These are phyloP conservation scores for Cyclocybe cylindracea DNA, from an alignment of 768 basidiomycete species.

Conservation along the genomic window DNA sequence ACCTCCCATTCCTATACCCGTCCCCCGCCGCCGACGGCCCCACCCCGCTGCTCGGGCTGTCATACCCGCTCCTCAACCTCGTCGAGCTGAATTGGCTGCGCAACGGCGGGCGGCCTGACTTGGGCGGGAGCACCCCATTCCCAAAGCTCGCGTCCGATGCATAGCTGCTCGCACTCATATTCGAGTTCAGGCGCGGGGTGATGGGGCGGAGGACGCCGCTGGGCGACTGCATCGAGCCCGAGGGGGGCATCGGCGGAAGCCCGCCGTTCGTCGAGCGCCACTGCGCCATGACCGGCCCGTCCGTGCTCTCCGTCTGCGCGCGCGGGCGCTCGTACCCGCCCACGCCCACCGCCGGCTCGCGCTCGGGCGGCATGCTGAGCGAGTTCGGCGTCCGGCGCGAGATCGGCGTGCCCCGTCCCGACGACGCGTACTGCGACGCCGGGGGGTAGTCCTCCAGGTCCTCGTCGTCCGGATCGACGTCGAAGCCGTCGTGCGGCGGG, in stretches of 20 bases:
- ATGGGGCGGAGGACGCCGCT: constrained; percentile 37
- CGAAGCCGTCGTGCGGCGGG: constrained; percentile 68
- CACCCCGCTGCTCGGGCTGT: constrained; percentile 28
- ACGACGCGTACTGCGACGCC: constrained; percentile 41
- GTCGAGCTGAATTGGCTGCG: constrained; percentile 75
- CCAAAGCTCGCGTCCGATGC: constrained; percentile 48
- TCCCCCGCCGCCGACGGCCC: constrained; percentile 19
- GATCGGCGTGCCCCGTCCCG: constrained; percentile 77
- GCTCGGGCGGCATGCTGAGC: constrained; percentile 61
- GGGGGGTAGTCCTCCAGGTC: constrained; percentile 78
- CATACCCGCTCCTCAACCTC: constrained; percentile 54
- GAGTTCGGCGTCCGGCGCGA: constrained; percentile 54
- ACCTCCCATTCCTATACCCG: constrained; percentile 32
- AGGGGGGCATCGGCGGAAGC: constrained; percentile 37
- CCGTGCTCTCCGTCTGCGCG: constrained; percentile 69
- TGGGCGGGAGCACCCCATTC: constrained; percentile 23
- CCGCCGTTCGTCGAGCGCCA: constrained; percentile 53
- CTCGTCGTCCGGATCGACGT: constrained; percentile 69
- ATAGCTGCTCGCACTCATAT: constrained; percentile 41
- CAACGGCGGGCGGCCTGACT: constrained; percentile 44
- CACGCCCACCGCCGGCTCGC: constrained; percentile 40
- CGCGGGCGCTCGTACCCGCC: constrained; percentile 52
- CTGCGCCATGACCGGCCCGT: constrained; percentile 61
- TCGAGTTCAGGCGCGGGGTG: constrained; percentile 49
- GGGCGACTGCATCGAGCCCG: constrained; percentile 24